phyloP scores from a whole-genome alignment of 225 moss, liverwort and hornwort genomes.

The Pleurozium schreberi region DNA sequence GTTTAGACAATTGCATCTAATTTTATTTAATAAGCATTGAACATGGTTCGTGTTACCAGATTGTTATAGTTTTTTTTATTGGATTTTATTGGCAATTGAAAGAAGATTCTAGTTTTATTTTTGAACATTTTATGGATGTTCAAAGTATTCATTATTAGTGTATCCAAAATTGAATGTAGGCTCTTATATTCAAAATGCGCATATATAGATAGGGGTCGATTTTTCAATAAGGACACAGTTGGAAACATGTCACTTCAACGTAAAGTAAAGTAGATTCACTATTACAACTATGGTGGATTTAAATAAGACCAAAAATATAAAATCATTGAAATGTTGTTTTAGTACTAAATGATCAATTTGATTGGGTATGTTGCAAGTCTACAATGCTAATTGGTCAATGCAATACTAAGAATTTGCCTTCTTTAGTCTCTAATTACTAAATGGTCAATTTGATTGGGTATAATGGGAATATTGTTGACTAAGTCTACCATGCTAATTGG shows the following conservation, averaged over 20 bases:
- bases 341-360: background rate
- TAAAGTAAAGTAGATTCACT: background rate
- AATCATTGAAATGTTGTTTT: background rate
- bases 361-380: background rate
- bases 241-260: too few relatives aligned
- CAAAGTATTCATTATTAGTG: background rate
- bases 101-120: fast-evolving
- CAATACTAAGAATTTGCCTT: background rate
- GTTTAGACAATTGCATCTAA: background rate
- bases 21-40: background rate
- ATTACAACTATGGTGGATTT: background rate
- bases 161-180: background rate
- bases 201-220: background rate
- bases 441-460: background rate
- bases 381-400: background rate
- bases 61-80: background rate
- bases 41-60: too few relatives aligned
- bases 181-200: background rate
- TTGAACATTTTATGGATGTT: background rate
- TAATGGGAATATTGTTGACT: background rate
- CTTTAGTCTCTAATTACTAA: background rate
- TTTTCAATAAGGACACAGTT: background rate
- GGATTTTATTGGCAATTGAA: background rate
- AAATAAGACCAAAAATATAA: background rate
- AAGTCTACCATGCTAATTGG: background rate